A percentile compares a stretch with the other conserved stretches of the same genome.
Conservation (phyloP, 2,329 filamentous ascomycete species). For the Tolypocladium guangdongense region DNA sequence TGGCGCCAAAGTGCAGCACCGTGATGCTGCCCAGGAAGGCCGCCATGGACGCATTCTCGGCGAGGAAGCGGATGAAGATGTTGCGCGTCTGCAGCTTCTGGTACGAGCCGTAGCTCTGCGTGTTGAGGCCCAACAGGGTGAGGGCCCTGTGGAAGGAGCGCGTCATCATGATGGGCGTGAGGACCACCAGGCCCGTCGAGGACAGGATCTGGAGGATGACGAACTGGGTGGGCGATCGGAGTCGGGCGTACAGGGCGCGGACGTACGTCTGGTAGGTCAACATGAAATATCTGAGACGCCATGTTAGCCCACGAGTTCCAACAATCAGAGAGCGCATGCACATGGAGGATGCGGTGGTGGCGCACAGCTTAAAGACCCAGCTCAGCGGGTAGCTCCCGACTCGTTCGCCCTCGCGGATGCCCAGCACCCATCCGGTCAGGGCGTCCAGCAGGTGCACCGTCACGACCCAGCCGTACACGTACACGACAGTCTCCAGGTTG, state of each 20-base stretch:
- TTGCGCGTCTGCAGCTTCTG: slow-evolving; percentile 56
- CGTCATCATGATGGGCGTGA: slow-evolving; percentile 55
- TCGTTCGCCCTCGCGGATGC: slow-evolving; percentile 52
- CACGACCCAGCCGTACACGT: slow-evolving; percentile 60
- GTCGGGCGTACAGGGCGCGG: slow-evolving; percentile 55
- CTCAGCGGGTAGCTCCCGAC: slow-evolving; percentile 61
- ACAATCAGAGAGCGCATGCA: background rate
- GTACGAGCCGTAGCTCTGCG: slow-evolving; percentile 50
- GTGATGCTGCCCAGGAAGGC: slow-evolving; percentile 54
- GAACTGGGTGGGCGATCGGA: slow-evolving; percentile 55
- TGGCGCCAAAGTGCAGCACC: slow-evolving; percentile 55
- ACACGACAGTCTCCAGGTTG: slow-evolving; percentile 55
- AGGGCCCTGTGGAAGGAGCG: slow-evolving; percentile 44
- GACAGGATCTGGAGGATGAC: slow-evolving; percentile 54
- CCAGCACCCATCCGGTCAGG: slow-evolving; percentile 55
- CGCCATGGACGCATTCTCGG: slow-evolving; percentile 59
- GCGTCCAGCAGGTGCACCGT: slow-evolving; percentile 56
- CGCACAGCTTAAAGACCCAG: slow-evolving; percentile 60
- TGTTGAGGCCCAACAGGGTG: slow-evolving; percentile 41
- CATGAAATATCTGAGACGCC: slow-evolving; percentile 45
- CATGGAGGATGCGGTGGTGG: slow-evolving; percentile 2
- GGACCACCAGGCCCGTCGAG: slow-evolving; percentile 49
- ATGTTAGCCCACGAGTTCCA: background rate
- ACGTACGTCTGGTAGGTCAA: slow-evolving; percentile 64
- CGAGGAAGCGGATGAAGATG: slow-evolving; percentile 56